Percentiles rank a stretch among this genome's conserved stretches.
phyloP scores from a whole-genome alignment of 768 basidiomycete species.

The Tephrocybe rancida region DNA sequence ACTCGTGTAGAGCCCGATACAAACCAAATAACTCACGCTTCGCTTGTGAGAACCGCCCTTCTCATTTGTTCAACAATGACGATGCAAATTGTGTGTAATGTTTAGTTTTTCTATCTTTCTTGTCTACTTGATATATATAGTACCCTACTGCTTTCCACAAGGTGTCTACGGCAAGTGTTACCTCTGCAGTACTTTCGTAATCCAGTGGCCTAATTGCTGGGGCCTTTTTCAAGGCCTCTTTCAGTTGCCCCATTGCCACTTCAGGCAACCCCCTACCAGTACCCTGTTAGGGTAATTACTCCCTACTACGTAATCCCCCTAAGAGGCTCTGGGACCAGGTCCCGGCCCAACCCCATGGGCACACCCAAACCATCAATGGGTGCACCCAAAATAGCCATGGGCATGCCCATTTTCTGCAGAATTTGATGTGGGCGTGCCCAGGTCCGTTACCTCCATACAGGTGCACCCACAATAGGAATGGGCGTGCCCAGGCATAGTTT shows the following conservation, averaged over 20 bases:
- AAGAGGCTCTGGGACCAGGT: too few relatives aligned
- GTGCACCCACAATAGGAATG: too few relatives aligned
- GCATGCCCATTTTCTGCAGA: too few relatives aligned
- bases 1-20: constrained; percentile 19
- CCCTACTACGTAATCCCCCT: too few relatives aligned
- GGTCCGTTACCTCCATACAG: too few relatives aligned
- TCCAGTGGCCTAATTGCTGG: not conserved
- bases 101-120: constrained; percentile 25
- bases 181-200: not conserved
- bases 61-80: constrained; percentile 18
- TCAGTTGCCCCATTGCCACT: constrained; percentile 26
- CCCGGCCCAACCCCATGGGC: too few relatives aligned
- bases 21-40: constrained; percentile 34
- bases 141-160: not conserved
- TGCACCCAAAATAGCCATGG: too few relatives aligned
- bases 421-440: too few relatives aligned
- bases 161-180: not conserved
- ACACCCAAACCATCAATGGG: too few relatives aligned
- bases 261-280: too few relatives aligned
- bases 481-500: too few relatives aligned
- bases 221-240: constrained; percentile 9
- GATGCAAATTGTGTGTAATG: not conserved
- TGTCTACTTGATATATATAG: not conserved
- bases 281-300: too few relatives aligned
- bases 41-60: constrained; percentile 23